phyloP scores from a whole-genome alignment of 164 flowering plant genomes.

The Brasenia schreberi region DNA sequence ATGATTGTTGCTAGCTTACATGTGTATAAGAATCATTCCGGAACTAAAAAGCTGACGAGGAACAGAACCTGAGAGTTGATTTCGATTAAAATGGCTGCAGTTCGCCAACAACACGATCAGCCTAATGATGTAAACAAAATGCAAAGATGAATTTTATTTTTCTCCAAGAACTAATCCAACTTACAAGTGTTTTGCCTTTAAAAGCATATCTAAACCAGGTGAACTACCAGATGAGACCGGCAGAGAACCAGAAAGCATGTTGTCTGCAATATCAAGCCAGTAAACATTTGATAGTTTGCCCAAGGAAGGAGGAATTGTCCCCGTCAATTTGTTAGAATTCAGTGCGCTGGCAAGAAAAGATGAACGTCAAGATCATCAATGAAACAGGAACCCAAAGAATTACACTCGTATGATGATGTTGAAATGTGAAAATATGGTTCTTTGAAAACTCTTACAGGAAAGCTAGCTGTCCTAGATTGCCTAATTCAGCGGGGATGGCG shows the following conservation, averaged over 20 bases:
- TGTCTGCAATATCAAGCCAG: conserved; percentile 91
- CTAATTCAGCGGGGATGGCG: conserved; percentile 63
- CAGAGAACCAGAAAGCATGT: conserved; percentile 58
- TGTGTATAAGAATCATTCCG: conserved; percentile 64
- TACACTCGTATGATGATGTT: neutral
- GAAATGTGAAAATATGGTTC: neutral
- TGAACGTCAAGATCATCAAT: neutral
- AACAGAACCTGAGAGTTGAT: conserved; percentile 66
- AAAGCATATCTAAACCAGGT: conserved; percentile 73
- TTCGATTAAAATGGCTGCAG: conserved; percentile 90
- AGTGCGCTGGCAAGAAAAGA: conserved; percentile 49
- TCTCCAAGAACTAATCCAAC: conserved; percentile 10
- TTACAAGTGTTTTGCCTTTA: conserved; percentile 82
- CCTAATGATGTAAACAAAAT: neutral
- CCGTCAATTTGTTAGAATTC: conserved; percentile 73
- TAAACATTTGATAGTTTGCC: conserved; percentile 69
- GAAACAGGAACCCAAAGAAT: neutral
- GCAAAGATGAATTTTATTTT: neutral
- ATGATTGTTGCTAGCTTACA: conserved; percentile 42
- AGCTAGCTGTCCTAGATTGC: conserved; percentile 48
- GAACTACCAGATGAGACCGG: conserved; percentile 48
- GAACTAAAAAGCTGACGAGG: conserved; percentile 60
- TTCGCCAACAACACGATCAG: conserved; percentile 2
- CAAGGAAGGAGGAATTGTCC: conserved; percentile 61
- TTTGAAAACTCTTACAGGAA: conserved; percentile 48